These are phyloP conservation scores for Exophiala viscosa DNA, from an alignment of 2,329 filamentous ascomycete genomes.

Conservation along the genomic window DNA sequence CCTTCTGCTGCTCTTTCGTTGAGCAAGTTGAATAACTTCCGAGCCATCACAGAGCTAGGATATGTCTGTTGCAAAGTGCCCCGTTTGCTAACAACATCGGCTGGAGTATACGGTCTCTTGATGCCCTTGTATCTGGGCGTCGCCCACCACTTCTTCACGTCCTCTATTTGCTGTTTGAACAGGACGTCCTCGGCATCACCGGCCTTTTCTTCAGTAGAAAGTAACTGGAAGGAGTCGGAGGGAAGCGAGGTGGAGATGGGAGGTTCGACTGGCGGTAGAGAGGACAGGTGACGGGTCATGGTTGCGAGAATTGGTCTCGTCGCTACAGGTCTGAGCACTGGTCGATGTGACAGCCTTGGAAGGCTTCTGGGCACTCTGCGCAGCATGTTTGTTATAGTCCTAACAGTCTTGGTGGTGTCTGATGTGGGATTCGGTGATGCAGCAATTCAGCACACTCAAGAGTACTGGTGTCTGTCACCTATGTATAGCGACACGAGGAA, in stretches of 20 bases:
- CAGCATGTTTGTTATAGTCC: conserved; percentile 15
- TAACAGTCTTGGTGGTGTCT: not conserved
- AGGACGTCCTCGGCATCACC: conserved; percentile 79
- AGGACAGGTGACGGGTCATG: conserved; percentile 50
- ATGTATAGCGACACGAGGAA: not conserved
- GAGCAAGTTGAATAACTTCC: conserved; percentile 88
- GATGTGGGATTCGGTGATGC: not conserved
- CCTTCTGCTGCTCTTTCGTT: conserved; percentile 72
- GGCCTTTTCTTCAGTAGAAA: conserved; percentile 72
- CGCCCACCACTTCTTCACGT: conserved; percentile 88
- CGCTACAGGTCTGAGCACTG: conserved; percentile 2
- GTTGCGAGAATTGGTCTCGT: conserved; percentile 7
- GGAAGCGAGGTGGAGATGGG: conserved; percentile 60
- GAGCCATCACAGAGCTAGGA: conserved; percentile 88
- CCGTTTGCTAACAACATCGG: conserved; percentile 88
- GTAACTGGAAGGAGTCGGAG: conserved; percentile 79
- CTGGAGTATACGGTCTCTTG: conserved; percentile 83
- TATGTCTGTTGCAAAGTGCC: conserved; percentile 84
- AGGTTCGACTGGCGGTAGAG: conserved; percentile 54
- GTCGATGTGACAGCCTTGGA: conserved; percentile 15
- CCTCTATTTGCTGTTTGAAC: conserved; percentile 76
- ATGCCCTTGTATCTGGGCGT: conserved; percentile 82
- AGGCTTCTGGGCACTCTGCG: conserved; percentile 21
- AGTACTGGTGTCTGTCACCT: not conserved
- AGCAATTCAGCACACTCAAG: too few species aligned